Conservation (phyloP, 2,329 filamentous ascomycete species). For the Aspergillus pseudonomiae region DNA sequence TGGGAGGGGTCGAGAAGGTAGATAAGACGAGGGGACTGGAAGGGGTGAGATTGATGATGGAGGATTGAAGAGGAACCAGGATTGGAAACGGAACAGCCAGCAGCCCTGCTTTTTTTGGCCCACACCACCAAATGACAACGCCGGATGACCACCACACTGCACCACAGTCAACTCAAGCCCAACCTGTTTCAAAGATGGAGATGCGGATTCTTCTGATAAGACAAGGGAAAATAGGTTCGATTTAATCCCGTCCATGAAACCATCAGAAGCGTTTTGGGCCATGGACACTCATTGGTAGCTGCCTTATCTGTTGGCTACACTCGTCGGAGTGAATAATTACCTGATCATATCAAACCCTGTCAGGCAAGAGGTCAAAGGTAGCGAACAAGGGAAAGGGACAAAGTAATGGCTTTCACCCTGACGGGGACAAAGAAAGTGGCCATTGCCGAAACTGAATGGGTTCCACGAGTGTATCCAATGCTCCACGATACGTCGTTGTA, state of each 20-base stretch:
- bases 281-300: background rate
- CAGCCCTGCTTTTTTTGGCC: constrained; percentile 4
- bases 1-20: background rate
- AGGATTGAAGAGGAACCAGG: background rate
- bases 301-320: background rate
- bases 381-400: background rate
- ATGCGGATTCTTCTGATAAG: background rate
- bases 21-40: background rate
- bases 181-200: background rate
- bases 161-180: background rate
- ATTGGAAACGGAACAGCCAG: background rate
- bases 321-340: no score
- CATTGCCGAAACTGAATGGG: background rate
- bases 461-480: background rate
- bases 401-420: background rate
- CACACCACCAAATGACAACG: constrained; percentile 1
- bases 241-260: background rate
- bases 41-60: background rate
- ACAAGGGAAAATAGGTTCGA: background rate
- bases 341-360: background rate
- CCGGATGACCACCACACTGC: background rate
- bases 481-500: background rate
- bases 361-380: background rate
- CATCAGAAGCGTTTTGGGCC: background rate
- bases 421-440: background rate